Conservation (phyloP, 1,284 basidiomycete genomes). For the Sanghuangporus weigelae region DNA sequence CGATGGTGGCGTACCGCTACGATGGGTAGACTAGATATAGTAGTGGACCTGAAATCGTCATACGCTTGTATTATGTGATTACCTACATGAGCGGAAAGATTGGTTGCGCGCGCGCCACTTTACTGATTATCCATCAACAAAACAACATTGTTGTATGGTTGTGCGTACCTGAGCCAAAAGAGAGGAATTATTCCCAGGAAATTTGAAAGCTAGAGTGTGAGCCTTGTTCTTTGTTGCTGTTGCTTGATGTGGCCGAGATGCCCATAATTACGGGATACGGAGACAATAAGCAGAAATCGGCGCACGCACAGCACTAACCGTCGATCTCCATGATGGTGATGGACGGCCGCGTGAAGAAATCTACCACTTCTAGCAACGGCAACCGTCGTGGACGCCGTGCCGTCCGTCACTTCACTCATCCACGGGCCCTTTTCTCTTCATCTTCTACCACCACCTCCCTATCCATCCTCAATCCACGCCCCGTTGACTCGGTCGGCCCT, state of each 20-base stretch:
- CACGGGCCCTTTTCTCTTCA: not conserved
- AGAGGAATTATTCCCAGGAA: too few species aligned
- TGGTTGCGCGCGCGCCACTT: too few species aligned
- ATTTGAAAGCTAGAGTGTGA: too few species aligned
- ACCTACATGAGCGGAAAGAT: too few species aligned
- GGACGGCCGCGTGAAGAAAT: not conserved
- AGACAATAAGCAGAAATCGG: not conserved
- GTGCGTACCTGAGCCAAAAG: too few species aligned
- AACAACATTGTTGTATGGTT: too few species aligned
- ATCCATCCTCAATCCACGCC: not conserved
- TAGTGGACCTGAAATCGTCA: too few species aligned
- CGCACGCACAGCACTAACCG: not conserved
- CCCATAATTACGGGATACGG: too few species aligned
- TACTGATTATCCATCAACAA: too few species aligned
- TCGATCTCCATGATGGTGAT: not conserved
- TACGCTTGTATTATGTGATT: not conserved
- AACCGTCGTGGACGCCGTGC: not conserved
- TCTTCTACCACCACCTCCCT: not conserved
- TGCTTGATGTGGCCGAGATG: too few species aligned
- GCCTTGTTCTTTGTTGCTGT: too few species aligned
- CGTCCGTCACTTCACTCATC: not conserved
- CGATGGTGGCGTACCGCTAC: constrained; percentile 82
- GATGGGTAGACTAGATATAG: constrained; percentile 37
- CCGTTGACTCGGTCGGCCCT: constrained; percentile 8
- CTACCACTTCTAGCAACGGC: not conserved